A percentile compares a stretch with the other conserved stretches of the same genome.
Conservation (phyloP, 441 rosid species). For the Croton setiger region DNA sequence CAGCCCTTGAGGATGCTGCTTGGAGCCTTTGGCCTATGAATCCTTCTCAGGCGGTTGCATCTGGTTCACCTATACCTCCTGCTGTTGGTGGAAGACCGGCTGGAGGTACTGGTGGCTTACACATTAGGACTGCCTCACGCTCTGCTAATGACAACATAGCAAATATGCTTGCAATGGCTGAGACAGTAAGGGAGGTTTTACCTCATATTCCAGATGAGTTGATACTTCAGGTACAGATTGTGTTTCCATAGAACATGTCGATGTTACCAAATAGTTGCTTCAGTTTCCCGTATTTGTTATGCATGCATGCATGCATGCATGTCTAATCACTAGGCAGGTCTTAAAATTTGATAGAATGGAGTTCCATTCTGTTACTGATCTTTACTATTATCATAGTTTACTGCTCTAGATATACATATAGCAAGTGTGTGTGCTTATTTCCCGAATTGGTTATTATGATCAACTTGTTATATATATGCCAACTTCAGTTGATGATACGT, state of each 20-base stretch:
- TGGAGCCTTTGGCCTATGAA: slow-evolving; percentile 91
- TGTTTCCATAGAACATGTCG: slow-evolving; percentile 6
- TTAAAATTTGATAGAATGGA: background rate
- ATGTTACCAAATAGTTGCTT: slow-evolving; percentile 10
- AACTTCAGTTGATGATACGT: background rate
- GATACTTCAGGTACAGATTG: slow-evolving; percentile 70
- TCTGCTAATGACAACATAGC: slow-evolving; percentile 55
- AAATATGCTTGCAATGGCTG: slow-evolving; percentile 87
- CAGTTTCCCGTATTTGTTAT: slow-evolving; percentile 5
- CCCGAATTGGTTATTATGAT: background rate
- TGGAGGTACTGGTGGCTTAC: slow-evolving; percentile 57
- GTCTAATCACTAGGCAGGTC: background rate
- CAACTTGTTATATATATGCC: background rate
- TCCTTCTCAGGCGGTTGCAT: slow-evolving; percentile 62
- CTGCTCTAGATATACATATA: background rate
- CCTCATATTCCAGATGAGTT: slow-evolving; percentile 91
- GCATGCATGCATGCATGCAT: background rate
- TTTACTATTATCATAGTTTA: background rate
- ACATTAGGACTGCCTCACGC: slow-evolving; percentile 50
- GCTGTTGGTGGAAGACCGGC: slow-evolving; percentile 42
- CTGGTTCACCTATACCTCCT: slow-evolving; percentile 53
- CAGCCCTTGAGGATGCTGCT: slow-evolving; percentile 81
- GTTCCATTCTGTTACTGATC: background rate
- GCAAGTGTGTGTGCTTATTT: background rate
- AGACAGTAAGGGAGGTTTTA: slow-evolving; percentile 87